Evolutionary conservation across 176 grass and related monocot species (phyloP).

Genomic region (Phoenix dactylifera): DNA sequence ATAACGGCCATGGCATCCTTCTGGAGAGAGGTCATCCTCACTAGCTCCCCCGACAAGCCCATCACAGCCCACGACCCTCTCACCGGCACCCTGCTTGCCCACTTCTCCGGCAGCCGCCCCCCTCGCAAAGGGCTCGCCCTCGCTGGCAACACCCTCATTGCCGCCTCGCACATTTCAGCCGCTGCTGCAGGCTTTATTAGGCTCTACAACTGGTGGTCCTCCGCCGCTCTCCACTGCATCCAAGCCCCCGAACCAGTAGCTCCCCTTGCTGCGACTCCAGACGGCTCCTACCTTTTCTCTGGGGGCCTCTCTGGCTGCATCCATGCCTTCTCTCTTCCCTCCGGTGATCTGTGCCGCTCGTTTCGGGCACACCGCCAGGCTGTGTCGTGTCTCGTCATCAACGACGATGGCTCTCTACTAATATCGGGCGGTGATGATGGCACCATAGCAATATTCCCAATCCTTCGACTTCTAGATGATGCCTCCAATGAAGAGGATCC

Average conservation of each 20-base stretch:
- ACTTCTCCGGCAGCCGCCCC: slow-evolving; percentile 10
- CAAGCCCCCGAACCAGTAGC: neutral
- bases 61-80: slow-evolving; percentile 15
- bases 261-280: slow-evolving; percentile 2
- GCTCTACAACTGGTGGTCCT: slow-evolving; percentile 9
- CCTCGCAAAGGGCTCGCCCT: slow-evolving; percentile 9
- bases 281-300: slow-evolving; percentile 17
- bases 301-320: slow-evolving; percentile 14
- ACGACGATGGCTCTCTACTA: slow-evolving; percentile 25
- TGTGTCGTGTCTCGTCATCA: slow-evolving; percentile 20
- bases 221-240: neutral
- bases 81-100: slow-evolving; percentile 16
- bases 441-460: slow-evolving; percentile 7
- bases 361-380: slow-evolving; percentile 8
- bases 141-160: neutral
- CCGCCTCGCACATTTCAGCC: slow-evolving; percentile 13
- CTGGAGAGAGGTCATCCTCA: slow-evolving; percentile 18
- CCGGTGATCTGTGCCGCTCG: neutral
- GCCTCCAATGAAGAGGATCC: neutral
- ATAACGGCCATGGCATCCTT: neutral
- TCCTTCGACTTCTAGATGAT: slow-evolving; percentile 15
- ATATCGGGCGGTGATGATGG: slow-evolving; percentile 21
- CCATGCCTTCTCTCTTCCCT: slow-evolving; percentile 17
- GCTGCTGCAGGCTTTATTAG: slow-evolving; percentile 1
- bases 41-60: neutral